phyloP scores from a whole-genome alignment of 1,139 yeast species.

The Hyphopichia khmerensis region DNA sequence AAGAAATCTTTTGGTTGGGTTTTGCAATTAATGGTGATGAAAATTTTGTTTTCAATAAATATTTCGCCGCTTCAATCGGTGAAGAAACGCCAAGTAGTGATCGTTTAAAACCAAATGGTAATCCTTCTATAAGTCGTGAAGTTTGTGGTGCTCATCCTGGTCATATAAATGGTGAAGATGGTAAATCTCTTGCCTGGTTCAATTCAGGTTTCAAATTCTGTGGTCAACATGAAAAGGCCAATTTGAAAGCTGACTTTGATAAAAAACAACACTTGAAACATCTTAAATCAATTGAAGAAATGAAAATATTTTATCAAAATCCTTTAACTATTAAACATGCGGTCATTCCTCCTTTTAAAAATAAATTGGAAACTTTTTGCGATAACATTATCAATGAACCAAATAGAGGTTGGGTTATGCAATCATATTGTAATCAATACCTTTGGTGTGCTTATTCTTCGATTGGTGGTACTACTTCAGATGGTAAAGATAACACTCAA shows the following conservation, averaged over 20 bases:
- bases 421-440: slow-evolving; percentile 38
- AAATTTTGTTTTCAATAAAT: slow-evolving; percentile 26
- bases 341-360: slow-evolving; percentile 30
- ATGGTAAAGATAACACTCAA: slow-evolving; percentile 24
- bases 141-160: slow-evolving; percentile 48
- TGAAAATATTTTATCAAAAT: slow-evolving; percentile 21
- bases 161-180: slow-evolving; percentile 33
- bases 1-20: slow-evolving; percentile 36
- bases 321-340: slow-evolving; percentile 26
- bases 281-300: slow-evolving; percentile 14
- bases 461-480: slow-evolving; percentile 32
- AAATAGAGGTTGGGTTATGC: slow-evolving; percentile 30
- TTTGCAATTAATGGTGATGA: slow-evolving; percentile 35
- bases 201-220: slow-evolving; percentile 35
- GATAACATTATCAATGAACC: slow-evolving; percentile 29
- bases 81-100: slow-evolving; percentile 21
- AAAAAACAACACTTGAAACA: slow-evolving; percentile 18
- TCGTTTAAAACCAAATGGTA: slow-evolving; percentile 18
- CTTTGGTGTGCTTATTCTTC: slow-evolving; percentile 47
- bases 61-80: slow-evolving; percentile 31
- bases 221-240: slow-evolving; percentile 23
- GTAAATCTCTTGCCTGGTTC: slow-evolving; percentile 29
- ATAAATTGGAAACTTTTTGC: slow-evolving; percentile 21
- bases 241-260: slow-evolving; percentile 24
- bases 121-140: slow-evolving; percentile 24